These are phyloP conservation scores for Trypanosoma boissoni DNA, from an alignment of 208 protist genomes.

Conservation along the genomic window DNA sequence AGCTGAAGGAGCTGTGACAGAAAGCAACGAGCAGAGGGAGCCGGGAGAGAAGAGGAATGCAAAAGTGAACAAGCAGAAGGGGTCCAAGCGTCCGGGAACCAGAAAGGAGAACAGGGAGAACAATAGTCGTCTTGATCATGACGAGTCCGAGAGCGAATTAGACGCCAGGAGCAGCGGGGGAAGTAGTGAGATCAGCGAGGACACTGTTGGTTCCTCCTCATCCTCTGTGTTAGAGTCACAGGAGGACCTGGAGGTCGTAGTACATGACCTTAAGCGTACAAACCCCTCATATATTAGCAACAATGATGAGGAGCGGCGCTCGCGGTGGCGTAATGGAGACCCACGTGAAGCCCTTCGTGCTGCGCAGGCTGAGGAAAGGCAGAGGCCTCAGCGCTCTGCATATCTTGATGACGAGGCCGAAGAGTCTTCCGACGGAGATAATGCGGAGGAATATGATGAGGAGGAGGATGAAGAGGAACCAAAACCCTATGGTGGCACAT, in stretches of 20 bases:
- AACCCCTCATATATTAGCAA: conserved; percentile 34
- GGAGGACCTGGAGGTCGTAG: conserved; percentile 62
- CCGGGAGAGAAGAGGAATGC: not conserved
- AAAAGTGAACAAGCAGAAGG: too few species aligned
- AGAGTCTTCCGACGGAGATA: conserved; percentile 36
- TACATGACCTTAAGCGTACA: conserved; percentile 50
- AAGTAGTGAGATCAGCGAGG: conserved; percentile 4
- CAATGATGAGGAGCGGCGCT: conserved; percentile 49
- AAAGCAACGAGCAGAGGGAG: not conserved
- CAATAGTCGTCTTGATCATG: not conserved
- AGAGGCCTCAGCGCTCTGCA: conserved; percentile 28
- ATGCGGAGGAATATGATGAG: conserved; percentile 24
- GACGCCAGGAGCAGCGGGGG: conserved; percentile 5
- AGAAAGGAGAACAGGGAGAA: not conserved
- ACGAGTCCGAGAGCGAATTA: not conserved
- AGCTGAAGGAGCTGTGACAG: not conserved
- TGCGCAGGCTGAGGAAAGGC: conserved; percentile 29
- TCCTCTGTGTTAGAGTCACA: conserved; percentile 6
- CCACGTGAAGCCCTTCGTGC: conserved; percentile 30
- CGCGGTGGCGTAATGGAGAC: conserved; percentile 57
- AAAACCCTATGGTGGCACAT: not conserved
- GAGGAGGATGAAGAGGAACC: conserved; percentile 5
- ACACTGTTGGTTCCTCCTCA: not conserved
- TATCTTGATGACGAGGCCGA: conserved; percentile 85
- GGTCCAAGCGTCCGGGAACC: too few species aligned